Base-by-base conservation (phyloP, 805 yeast genomes). In the Metschnikowia gruessii region DNA sequence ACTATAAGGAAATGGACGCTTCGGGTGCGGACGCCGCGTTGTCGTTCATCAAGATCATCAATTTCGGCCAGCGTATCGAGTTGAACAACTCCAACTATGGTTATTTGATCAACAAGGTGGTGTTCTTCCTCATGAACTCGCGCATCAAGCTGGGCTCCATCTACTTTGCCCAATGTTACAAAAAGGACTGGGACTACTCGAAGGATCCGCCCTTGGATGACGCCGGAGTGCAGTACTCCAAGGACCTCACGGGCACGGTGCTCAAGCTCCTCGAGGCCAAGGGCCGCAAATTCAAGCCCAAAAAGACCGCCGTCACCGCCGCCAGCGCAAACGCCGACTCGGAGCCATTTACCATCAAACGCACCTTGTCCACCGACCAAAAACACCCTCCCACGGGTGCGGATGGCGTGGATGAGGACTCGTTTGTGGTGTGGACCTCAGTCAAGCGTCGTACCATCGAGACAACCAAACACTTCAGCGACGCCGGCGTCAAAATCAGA, bases 371-470 rank as follows among this genome's bases (percentile, higher is more conserved):
- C 2, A 59, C 63, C 7, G 72, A 70, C 40, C 69, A 67, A 36
- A 68, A 68, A 51, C 75, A 68, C 44, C 72, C 75, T 12, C 68
- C 77, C 7, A 72, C 74, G 1, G 76, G 76, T 2, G 74, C 79
- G 7, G 86, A 82, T 62, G 85, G 84, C 5, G 70, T 75, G 8
- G 77, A 74, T 53, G 81, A 76, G 31, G 78, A 81, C 51, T 78
- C 85, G 4, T 74, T 91, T 57, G 82, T 83, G 3, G 91, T 94
- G n/a, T 92, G 98, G 96, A 90, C 97, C 1, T 95, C 98, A 1
- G 88, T 92, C 4, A 79, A 97, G 51, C 75, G 80, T 53, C 79
- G 97, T 60, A 89, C 97, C 0, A 75, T 82, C 16, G 88, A 91
- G 55, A 82, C 96, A 5, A 89, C 92, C 0, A 74, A 76, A 45